A percentile compares a stretch with the other conserved stretches of the same genome.
Conservation (phyloP, 176 grass and related monocot genomes). For the Oryza brachyantha region DNA sequence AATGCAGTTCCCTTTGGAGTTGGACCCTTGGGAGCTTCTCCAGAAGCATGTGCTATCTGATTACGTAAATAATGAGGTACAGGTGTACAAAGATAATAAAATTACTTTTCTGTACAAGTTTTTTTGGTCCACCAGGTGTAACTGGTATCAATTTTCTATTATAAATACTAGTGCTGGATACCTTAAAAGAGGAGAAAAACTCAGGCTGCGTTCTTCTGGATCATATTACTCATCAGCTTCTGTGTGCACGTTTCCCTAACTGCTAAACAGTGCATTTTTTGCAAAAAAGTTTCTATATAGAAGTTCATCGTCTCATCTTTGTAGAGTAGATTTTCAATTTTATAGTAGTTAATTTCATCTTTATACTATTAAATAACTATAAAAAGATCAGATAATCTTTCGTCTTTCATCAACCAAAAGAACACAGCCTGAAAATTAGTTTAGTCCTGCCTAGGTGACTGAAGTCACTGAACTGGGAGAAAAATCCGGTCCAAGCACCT, state of each 20-base stretch:
- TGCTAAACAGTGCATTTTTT: too few species aligned
- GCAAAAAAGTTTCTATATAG: too few species aligned
- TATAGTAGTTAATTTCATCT: too few species aligned
- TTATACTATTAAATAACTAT: too few species aligned
- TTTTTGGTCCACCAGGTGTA: neutral
- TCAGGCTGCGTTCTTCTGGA: too few species aligned
- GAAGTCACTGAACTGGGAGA: neutral
- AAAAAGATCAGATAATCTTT: too few species aligned
- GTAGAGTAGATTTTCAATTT: too few species aligned
- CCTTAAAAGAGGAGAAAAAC: too few species aligned
- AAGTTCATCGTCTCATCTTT: too few species aligned
- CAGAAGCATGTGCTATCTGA: slow-evolving; percentile 83
- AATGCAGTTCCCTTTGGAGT: slow-evolving; percentile 86
- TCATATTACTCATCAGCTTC: too few species aligned
- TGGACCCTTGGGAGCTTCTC: slow-evolving; percentile 84
- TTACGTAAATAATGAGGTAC: slow-evolving; percentile 84
- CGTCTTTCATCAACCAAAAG: too few species aligned
- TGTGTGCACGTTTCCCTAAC: too few species aligned
- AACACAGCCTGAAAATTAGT: neutral
- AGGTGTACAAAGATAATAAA: slow-evolving; percentile 10
- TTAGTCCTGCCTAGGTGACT: slow-evolving; percentile 7
- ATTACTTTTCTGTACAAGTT: slow-evolving; percentile 4
- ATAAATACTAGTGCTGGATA: neutral
- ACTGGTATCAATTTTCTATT: slow-evolving; percentile 5
- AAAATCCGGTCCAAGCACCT: neutral